phyloP scores from a whole-genome alignment of 2,329 filamentous ascomycete species.

The Cercospora brassicicola region DNA sequence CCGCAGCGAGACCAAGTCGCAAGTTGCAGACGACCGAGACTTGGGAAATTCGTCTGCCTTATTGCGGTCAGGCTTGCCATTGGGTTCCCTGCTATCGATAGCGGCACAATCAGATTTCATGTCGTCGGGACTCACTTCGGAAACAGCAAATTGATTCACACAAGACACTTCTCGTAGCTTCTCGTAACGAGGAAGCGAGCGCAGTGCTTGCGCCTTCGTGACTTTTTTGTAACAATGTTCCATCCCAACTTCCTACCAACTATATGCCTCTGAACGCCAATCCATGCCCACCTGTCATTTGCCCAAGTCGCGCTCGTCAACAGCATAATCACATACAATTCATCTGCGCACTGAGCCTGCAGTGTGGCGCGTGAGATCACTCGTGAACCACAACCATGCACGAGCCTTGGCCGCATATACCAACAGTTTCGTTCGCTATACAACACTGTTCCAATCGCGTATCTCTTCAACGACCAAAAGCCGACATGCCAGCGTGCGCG shows the following conservation, averaged over 20 bases:
- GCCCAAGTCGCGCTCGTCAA: neutral
- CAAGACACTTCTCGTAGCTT: neutral
- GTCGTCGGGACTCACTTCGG: neutral
- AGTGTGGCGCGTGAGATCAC: neutral
- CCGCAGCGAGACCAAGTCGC: neutral
- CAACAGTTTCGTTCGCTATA: neutral
- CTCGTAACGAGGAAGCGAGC: neutral
- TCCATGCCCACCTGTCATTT: neutral
- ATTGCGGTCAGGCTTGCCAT: neutral
- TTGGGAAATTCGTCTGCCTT: neutral
- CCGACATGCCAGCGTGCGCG: conserved; percentile 27
- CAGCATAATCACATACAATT: neutral
- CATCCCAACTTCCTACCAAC: neutral
- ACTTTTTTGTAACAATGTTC: neutral
- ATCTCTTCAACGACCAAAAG: conserved; percentile 28
- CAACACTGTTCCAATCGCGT: neutral
- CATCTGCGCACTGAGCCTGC: neutral
- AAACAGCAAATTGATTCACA: neutral
- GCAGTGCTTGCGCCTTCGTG: neutral
- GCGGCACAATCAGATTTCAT: neutral
- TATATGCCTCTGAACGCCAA: conserved; percentile 1
- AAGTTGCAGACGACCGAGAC: neutral
- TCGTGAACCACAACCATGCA: neutral
- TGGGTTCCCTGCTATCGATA: neutral
- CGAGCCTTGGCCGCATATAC: neutral